These are phyloP conservation scores for Protea cynaroides DNA, from an alignment of 164 flowering plant species.

Conservation along the genomic window DNA sequence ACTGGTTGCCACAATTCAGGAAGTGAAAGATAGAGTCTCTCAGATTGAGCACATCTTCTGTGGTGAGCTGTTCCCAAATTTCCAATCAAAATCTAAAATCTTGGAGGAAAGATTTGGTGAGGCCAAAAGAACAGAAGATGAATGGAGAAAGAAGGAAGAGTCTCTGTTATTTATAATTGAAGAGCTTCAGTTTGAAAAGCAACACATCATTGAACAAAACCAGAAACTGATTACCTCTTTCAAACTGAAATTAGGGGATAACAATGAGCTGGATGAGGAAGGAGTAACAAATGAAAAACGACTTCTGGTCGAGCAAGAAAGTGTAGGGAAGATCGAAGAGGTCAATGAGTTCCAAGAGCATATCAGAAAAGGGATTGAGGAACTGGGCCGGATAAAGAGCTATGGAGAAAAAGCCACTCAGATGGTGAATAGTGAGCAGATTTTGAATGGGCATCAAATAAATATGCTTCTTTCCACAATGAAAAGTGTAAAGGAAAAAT, in stretches of 20 bases:
- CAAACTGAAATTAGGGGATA: conserved; percentile 16
- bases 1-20: conserved; percentile 86
- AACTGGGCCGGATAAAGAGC: conserved; percentile 27
- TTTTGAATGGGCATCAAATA: not conserved
- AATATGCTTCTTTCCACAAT: too few relatives aligned
- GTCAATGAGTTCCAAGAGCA: conserved; percentile 17
- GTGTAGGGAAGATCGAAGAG: conserved; percentile 20
- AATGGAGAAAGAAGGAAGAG: conserved; percentile 50
- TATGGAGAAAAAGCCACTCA: not conserved
- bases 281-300: conserved; percentile 34
- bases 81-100: conserved; percentile 44
- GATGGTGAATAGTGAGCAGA: not conserved
- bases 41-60: conserved; percentile 83
- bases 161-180: conserved; percentile 38
- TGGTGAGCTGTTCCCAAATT: conserved; percentile 60
- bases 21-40: conserved; percentile 77
- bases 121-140: conserved; percentile 48
- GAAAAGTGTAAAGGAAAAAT: too few relatives aligned
- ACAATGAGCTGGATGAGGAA: conserved; percentile 18
- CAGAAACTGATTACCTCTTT: conserved; percentile 24
- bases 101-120: conserved; percentile 38
- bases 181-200: conserved; percentile 42
- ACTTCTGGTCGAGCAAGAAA: conserved; percentile 28
- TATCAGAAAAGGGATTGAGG: conserved; percentile 22
- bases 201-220: conserved; percentile 38